These are phyloP conservation scores for Aschersonia sp. DNA, from an alignment of 2,329 filamentous ascomycete genomes.

Conservation along the genomic window DNA sequence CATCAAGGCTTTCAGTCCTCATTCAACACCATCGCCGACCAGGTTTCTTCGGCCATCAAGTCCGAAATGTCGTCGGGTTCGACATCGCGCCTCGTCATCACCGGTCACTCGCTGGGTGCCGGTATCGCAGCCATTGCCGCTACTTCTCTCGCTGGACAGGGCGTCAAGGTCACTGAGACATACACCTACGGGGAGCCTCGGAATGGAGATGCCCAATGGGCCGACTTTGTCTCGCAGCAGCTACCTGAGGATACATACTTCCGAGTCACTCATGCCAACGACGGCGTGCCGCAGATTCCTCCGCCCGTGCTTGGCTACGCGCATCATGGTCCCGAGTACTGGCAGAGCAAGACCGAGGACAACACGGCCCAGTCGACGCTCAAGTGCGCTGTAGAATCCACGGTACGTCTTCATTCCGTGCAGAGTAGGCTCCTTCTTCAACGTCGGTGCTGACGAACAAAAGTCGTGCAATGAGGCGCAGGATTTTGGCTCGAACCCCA, in stretches of 20 bases:
- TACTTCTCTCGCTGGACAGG: not conserved
- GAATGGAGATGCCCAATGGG: constrained; percentile 1
- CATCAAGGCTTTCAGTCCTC: constrained; percentile 1
- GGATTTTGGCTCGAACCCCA: constrained; percentile 2
- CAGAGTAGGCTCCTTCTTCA: not conserved
- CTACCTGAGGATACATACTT: not conserved
- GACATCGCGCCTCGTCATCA: not conserved
- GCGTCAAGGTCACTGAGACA: constrained; percentile 1
- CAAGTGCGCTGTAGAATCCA: not conserved
- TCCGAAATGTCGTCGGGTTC: not conserved
- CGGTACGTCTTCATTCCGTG: not conserved
- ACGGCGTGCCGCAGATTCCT: constrained; percentile 2
- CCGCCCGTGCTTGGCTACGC: constrained; percentile 1
- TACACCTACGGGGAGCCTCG: constrained; percentile 2
- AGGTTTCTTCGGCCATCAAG: not conserved
- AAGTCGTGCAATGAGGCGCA: constrained; percentile 2
- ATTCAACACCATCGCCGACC: not conserved
- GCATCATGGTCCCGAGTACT: constrained; percentile 2
- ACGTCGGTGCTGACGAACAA: not conserved
- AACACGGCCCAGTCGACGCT: constrained; percentile 1
- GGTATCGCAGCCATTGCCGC: not conserved
- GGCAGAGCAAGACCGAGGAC: not conserved
- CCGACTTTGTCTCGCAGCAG: not conserved
- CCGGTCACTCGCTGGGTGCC: constrained; percentile 1
- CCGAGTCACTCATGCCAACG: constrained; percentile 2